Evolutionary conservation across 352 stramenopile genomes (phyloP).

Genomic region (Phytophthora syringae): DNA sequence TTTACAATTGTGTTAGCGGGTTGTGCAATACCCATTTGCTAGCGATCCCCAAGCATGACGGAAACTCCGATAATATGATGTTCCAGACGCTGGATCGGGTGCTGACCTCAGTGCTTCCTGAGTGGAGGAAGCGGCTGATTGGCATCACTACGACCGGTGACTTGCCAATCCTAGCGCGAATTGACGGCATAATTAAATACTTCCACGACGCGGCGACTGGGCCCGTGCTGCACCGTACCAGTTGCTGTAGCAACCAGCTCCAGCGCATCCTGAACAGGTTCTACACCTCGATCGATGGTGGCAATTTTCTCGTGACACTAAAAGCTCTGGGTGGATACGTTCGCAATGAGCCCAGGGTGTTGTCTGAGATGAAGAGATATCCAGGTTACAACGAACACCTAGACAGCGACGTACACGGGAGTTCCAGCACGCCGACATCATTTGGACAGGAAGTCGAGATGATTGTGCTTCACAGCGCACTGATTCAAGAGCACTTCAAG

Average conservation of each 20-base stretch:
- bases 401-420: background rate
- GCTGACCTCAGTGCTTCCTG: slow-evolving; percentile 33
- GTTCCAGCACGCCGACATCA: slow-evolving; percentile 12
- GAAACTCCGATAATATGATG: slow-evolving; percentile 29
- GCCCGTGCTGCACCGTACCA: slow-evolving; percentile 31
- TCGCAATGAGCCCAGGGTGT: slow-evolving; percentile 26
- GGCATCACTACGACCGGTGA: slow-evolving; percentile 29
- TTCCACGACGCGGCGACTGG: slow-evolving; percentile 27
- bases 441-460: slow-evolving; percentile 47
- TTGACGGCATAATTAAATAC: slow-evolving; percentile 29
- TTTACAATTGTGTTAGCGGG: slow-evolving; percentile 32
- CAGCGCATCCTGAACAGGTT: slow-evolving; percentile 36
- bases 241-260: slow-evolving; percentile 27
- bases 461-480: slow-evolving; percentile 48
- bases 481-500: slow-evolving; percentile 52
- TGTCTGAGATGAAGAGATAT: slow-evolving; percentile 33
- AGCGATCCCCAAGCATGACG: slow-evolving; percentile 31
- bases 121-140: slow-evolving; percentile 36
- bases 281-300: slow-evolving; percentile 36
- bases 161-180: slow-evolving; percentile 12
- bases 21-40: slow-evolving; percentile 38
- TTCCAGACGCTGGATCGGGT: slow-evolving; percentile 32
- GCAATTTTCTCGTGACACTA: slow-evolving; percentile 28
- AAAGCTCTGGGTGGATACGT: slow-evolving; percentile 34
- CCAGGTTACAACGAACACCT: slow-evolving; percentile 15